phyloP scores from a whole-genome alignment of 768 basidiomycete species.

The Asterophora lycoperdoides region DNA sequence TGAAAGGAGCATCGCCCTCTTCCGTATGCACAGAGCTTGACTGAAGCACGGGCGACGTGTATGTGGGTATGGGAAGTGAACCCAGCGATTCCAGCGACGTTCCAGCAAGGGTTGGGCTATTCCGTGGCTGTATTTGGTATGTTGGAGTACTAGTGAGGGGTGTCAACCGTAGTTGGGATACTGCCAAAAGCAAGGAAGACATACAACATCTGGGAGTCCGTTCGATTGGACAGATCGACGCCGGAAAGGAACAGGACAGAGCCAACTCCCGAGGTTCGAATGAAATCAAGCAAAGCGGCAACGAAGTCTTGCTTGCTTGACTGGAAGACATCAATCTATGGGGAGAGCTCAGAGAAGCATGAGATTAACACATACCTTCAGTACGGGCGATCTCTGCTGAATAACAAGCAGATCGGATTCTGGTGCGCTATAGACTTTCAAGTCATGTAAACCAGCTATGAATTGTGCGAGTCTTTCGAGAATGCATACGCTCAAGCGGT shows the following conservation, averaged over 20 bases:
- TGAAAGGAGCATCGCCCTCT: slow-evolving; percentile 52
- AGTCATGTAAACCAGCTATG: slow-evolving; percentile 6
- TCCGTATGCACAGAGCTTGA: slow-evolving; percentile 20
- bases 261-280: slow-evolving; percentile 43
- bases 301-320: slow-evolving; percentile 67
- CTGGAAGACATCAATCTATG: slow-evolving; percentile 30
- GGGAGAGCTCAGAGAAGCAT: not conserved
- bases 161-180: not conserved
- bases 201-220: slow-evolving; percentile 76
- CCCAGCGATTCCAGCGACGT: slow-evolving; percentile 41
- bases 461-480: not conserved
- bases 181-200: slow-evolving; percentile 24
- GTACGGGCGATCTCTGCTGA: slow-evolving; percentile 75
- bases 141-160: slow-evolving; percentile 52
- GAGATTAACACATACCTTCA: slow-evolving; percentile 50
- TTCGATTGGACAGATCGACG: slow-evolving; percentile 68
- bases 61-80: slow-evolving; percentile 48
- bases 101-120: slow-evolving; percentile 39
- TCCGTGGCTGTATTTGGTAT: slow-evolving; percentile 47
- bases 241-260: slow-evolving; percentile 66
- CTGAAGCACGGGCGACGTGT: slow-evolving; percentile 45
- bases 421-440: slow-evolving; percentile 59
- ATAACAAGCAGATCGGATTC: slow-evolving; percentile 52
- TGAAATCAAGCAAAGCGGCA: slow-evolving; percentile 51
- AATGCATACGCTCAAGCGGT: slow-evolving; percentile 65